phyloP scores from a whole-genome alignment of 371 early-diverging fungal genomes.

The Actinomortierella wolfii region DNA sequence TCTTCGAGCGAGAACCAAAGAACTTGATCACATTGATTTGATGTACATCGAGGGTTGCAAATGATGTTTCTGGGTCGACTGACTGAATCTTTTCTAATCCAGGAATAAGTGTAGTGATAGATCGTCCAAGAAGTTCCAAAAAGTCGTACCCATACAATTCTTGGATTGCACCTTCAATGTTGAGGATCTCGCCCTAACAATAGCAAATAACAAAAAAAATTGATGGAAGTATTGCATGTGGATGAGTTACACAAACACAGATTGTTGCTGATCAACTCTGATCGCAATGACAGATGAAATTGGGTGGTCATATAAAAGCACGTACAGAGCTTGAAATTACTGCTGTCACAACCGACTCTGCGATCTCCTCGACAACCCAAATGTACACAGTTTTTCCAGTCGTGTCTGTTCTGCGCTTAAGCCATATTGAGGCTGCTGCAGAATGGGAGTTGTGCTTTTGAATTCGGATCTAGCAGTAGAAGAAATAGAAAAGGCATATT shows the following conservation, averaged over 20 bases:
- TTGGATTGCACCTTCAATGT: slow-evolving; percentile 55
- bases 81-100: slow-evolving; percentile 43
- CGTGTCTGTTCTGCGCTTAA: slow-evolving; percentile 64
- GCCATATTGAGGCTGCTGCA: slow-evolving; percentile 70
- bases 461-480: slow-evolving; percentile 57
- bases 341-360: slow-evolving; percentile 56
- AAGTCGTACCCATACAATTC: slow-evolving; percentile 61
- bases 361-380: slow-evolving; percentile 76
- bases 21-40: slow-evolving; percentile 60
- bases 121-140: slow-evolving; percentile 52
- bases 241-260: not conserved
- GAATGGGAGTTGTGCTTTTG: slow-evolving; percentile 61
- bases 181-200: slow-evolving; percentile 55
- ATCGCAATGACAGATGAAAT: not conserved
- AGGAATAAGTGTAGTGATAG: slow-evolving; percentile 54
- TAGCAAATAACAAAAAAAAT: slow-evolving; percentile 1
- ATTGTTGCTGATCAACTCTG: too few relatives aligned
- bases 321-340: slow-evolving; percentile 46
- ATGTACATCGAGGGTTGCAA: slow-evolving; percentile 44
- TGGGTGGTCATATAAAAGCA: not conserved
- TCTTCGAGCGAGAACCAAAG: slow-evolving; percentile 62
- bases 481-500: not conserved
- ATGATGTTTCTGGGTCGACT: slow-evolving; percentile 29
- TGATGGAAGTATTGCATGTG: not conserved
- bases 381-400: slow-evolving; percentile 61